phyloP scores from a whole-genome alignment of 345 rosid genomes.

The Eucalyptus lansdowneana region DNA sequence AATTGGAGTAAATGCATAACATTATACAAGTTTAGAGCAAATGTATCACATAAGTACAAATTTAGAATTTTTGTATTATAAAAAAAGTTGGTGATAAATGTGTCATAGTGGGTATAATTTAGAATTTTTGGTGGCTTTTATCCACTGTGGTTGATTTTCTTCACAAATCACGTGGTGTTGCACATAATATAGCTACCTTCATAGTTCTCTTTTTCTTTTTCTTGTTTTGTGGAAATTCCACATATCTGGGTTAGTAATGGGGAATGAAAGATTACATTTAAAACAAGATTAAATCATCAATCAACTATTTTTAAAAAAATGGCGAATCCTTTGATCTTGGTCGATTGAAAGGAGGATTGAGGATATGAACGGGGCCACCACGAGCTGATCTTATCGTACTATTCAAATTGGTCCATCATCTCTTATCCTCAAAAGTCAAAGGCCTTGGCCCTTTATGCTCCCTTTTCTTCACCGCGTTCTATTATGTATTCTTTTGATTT shows the following conservation, averaged over 20 bases:
- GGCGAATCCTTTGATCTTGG: neutral
- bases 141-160: neutral
- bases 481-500: neutral
- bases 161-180: neutral
- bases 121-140: neutral
- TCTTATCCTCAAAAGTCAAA: neutral
- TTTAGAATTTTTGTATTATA: too few species aligned
- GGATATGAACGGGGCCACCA: neutral
- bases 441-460: neutral
- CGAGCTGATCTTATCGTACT: neutral
- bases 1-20: neutral
- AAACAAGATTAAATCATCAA: neutral
- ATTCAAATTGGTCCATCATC: neutral
- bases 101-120: neutral
- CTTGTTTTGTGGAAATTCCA: neutral
- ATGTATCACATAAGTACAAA: too few species aligned
- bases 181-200: neutral
- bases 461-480: neutral
- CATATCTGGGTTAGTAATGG: neutral
- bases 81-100: too few species aligned
- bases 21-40: too few species aligned
- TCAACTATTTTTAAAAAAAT: neutral
- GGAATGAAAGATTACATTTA: neutral
- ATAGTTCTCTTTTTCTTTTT: neutral
- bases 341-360: neutral